Conservation (phyloP, 2,329 filamentous ascomycete genomes). For the Conoideocrella luteorostrata region DNA sequence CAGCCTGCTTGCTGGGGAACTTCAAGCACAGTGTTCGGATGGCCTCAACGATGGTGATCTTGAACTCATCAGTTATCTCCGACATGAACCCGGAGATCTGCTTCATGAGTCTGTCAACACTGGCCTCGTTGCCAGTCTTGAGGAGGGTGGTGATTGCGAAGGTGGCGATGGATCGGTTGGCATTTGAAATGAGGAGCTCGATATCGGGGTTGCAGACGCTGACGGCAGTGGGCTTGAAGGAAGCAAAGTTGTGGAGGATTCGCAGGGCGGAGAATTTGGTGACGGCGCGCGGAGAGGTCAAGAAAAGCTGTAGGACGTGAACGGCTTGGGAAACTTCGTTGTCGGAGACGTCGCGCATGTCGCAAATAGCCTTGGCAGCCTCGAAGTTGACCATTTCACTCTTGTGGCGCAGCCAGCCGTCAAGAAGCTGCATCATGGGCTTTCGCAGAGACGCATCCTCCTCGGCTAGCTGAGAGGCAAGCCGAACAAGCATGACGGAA, state of each 20-base stretch:
- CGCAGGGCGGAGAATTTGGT: constrained; percentile 97
- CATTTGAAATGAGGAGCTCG: constrained; percentile 92
- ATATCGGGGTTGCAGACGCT: constrained; percentile 95
- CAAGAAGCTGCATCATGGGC: constrained; percentile 95
- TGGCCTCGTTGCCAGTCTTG: constrained; percentile 96
- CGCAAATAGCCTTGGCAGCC: constrained; percentile 95
- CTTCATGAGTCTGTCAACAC: constrained; percentile 96
- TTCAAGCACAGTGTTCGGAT: constrained; percentile 95
- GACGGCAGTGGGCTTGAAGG: constrained; percentile 91
- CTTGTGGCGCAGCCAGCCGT: constrained; percentile 96
- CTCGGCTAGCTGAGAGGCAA: constrained; percentile 89
- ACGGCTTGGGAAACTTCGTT: constrained; percentile 87
- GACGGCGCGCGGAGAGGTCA: constrained; percentile 89
- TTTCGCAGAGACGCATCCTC: constrained; percentile 84
- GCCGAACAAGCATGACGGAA: constrained; percentile 82
- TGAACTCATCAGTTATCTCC: constrained; percentile 98
- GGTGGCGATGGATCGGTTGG: constrained; percentile 93
- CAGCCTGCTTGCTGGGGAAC: constrained; percentile 96
- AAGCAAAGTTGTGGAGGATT: constrained; percentile 92
- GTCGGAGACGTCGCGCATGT: constrained; percentile 88
- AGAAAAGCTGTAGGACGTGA: constrained; percentile 91
- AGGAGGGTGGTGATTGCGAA: constrained; percentile 97
- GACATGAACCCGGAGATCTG: constrained; percentile 98
- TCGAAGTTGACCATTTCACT: constrained; percentile 99
- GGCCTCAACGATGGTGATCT: constrained; percentile 99